Conservation (phyloP, 2,329 filamentous ascomycete genomes). For the Colletotrichum sp. region DNA sequence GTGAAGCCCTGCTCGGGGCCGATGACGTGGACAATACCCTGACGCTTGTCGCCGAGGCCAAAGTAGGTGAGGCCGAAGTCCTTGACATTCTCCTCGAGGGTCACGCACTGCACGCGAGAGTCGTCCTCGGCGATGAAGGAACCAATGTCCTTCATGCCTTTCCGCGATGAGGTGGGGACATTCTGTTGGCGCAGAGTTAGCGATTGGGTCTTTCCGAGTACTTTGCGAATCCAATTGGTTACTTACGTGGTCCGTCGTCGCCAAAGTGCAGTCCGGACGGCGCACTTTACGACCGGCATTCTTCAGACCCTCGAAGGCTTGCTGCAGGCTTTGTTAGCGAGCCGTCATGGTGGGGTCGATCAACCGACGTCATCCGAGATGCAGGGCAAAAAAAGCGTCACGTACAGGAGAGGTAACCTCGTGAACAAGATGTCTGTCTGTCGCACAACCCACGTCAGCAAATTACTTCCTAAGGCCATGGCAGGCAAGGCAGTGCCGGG, state of each 20-base stretch:
- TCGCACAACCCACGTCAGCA: not conserved
- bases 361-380: slow-evolving; percentile 12
- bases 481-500: not conserved
- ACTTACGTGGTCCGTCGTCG: slow-evolving; percentile 94
- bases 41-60: slow-evolving; percentile 92
- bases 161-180: slow-evolving; percentile 88
- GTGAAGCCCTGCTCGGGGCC: slow-evolving; percentile 99
- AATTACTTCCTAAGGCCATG: not conserved
- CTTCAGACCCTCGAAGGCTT: slow-evolving; percentile 95
- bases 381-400: not conserved
- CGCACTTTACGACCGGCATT: slow-evolving; percentile 89
- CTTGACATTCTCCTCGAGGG: slow-evolving; percentile 96
- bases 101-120: slow-evolving; percentile 91
- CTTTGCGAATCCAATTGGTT: not conserved
- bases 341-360: slow-evolving; percentile 2
- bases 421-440: slow-evolving; percentile 94
- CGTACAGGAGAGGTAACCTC: slow-evolving; percentile 94
- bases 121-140: slow-evolving; percentile 96
- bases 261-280: slow-evolving; percentile 94
- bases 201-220: not conserved
- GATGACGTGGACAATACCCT: slow-evolving; percentile 98
- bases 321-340: slow-evolving; percentile 52
- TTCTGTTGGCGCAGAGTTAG: slow-evolving; percentile 63
- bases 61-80: slow-evolving; percentile 98
- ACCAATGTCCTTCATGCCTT: slow-evolving; percentile 91